phyloP scores from a whole-genome alignment of 2,329 filamentous ascomycete genomes.

The Chalaropsis thielavioides region DNA sequence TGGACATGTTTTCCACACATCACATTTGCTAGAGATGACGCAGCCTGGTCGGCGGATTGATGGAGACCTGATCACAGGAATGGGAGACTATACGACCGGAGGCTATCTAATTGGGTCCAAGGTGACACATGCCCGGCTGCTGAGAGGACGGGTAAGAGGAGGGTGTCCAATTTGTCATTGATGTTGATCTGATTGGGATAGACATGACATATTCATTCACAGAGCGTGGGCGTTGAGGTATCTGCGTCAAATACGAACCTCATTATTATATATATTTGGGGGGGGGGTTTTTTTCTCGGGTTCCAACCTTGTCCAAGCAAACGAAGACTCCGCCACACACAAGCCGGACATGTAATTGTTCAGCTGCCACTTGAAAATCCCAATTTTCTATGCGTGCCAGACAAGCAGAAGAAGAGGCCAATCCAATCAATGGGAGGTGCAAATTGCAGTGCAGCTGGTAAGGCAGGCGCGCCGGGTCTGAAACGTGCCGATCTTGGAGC shows the following conservation, averaged over 20 bases:
- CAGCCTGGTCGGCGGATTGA: conserved; percentile 34
- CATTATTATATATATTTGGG: neutral
- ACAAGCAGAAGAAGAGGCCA: no score
- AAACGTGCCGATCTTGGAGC: neutral
- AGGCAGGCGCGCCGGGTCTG: neutral
- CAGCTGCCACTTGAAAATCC: no score
- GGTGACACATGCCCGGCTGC: conserved; percentile 68
- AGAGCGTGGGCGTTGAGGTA: neutral
- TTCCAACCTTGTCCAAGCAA: no score
- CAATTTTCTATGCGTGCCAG: no score
- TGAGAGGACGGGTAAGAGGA: conserved; percentile 53
- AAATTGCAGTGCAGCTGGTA: neutral
- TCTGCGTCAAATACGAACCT: neutral
- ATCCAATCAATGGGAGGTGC: neutral
- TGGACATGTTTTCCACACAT: conserved; percentile 66
- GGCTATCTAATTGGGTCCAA: conserved; percentile 66
- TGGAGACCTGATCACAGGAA: conserved; percentile 31
- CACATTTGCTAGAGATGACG: conserved; percentile 48
- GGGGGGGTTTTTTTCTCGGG: no score
- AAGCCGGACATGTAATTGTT: no score
- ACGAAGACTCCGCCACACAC: no score
- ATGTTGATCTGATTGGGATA: neutral
- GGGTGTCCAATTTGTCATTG: conserved; percentile 47
- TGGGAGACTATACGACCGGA: conserved; percentile 29
- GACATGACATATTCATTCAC: neutral